These are phyloP conservation scores for Aspergillus neotritici DNA, from an alignment of 2,329 filamentous ascomycete genomes.

Conservation along the genomic window DNA sequence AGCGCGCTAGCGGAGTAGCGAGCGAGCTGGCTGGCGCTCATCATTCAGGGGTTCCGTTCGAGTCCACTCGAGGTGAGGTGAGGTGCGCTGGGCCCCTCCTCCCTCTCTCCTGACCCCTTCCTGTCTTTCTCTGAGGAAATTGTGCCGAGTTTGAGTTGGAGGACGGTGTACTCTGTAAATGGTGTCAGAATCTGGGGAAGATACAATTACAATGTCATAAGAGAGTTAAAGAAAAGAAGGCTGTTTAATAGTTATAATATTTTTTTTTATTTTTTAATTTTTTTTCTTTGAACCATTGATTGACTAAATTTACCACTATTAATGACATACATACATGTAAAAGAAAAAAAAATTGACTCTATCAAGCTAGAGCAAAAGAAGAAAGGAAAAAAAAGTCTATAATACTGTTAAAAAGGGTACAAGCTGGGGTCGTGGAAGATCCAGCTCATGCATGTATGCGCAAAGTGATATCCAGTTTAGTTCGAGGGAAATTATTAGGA, in stretches of 20 bases:
- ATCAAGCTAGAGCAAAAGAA: slow-evolving; percentile 26
- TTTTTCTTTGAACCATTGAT: slow-evolving; percentile 28
- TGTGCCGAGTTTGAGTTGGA: no score
- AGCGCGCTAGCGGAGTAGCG: no score
- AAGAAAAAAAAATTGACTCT: slow-evolving; percentile 33
- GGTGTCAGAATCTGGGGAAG: no score
- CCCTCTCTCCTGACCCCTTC: no score
- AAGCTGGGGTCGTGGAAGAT: slow-evolving; percentile 15
- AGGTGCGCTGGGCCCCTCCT: no score
- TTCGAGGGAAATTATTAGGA: slow-evolving; percentile 19
- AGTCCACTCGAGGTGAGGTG: no score
- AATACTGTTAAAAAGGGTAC: slow-evolving; percentile 27
- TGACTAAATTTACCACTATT: slow-evolving; percentile 37
- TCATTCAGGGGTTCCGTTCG: no score
- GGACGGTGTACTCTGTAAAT: no score
- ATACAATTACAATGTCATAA: no score
- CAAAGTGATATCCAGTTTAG: slow-evolving; percentile 30
- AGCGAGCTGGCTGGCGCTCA: no score
- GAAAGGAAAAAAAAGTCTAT: slow-evolving; percentile 35
- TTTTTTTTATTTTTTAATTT: neutral
- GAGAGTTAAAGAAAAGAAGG: neutral
- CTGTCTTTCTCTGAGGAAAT: no score
- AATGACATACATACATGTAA: slow-evolving; percentile 40
- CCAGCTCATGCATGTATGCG: slow-evolving; percentile 28
- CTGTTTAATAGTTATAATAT: slow-evolving; percentile 19